A percentile compares a stretch with the other conserved stretches of the same genome.
These are phyloP conservation scores for Candida koratica DNA, from an alignment of 805 yeast genomes.

Conservation along the genomic window DNA sequence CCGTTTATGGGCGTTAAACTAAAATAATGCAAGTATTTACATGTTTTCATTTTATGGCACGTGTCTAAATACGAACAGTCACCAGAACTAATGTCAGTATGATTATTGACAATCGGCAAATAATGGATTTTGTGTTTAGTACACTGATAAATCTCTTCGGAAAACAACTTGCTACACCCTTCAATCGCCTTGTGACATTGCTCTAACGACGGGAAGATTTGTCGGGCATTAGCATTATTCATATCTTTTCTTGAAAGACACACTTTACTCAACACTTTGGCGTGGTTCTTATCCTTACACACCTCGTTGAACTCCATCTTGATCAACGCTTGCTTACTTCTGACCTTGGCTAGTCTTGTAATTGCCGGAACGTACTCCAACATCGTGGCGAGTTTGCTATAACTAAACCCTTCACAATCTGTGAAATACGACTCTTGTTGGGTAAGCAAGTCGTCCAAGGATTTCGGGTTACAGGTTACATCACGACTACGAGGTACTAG, in stretches of 20 bases:
- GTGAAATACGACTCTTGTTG: neutral
- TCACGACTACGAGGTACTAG: neutral
- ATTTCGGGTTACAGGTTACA: neutral
- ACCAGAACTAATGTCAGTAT: constrained; percentile 70
- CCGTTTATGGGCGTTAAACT: constrained; percentile 39
- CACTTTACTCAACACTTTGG: constrained; percentile 22
- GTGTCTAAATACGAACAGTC: constrained; percentile 94
- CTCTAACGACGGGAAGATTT: constrained; percentile 12
- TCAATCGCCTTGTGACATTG: constrained; percentile 17
- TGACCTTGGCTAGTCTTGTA: constrained; percentile 36
- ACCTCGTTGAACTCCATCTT: constrained; percentile 46
- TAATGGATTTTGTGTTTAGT: constrained; percentile 24
- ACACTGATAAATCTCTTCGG: constrained; percentile 22
- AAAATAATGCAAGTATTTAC: constrained; percentile 78
- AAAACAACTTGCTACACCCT: constrained; percentile 14
- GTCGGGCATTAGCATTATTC: constrained; percentile 9
- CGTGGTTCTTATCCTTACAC: constrained; percentile 43
- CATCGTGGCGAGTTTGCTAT: neutral
- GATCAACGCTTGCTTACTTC: constrained; percentile 36
- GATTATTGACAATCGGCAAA: constrained; percentile 31
- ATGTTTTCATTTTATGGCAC: constrained; percentile 77
- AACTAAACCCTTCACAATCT: neutral
- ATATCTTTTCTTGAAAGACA: constrained; percentile 21
- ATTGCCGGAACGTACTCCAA: constrained; percentile 34
- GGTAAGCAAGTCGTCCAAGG: neutral